Evolutionary conservation across 805 yeast genomes (phyloP).

Genomic region (Scheffersomyces stipitis): DNA sequence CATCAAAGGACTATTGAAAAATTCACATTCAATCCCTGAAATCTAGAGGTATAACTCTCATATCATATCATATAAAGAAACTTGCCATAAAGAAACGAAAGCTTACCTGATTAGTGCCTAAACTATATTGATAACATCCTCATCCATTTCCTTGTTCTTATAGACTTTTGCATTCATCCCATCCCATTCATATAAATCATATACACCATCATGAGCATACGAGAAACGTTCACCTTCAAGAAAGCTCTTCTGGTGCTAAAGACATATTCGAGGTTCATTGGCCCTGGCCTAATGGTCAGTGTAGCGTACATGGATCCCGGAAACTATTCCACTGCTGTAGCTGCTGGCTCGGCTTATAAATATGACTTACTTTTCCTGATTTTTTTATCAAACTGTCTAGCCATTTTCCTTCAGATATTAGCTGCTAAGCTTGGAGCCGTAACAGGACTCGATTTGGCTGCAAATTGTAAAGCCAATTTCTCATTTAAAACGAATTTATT

Average conservation of each 20-base stretch:
- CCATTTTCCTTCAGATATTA: slow-evolving; percentile 80
- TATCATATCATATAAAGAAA: too few species aligned
- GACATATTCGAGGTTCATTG: slow-evolving; percentile 69
- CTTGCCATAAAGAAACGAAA: too few species aligned
- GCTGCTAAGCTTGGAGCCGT: slow-evolving; percentile 91
- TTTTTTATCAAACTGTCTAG: slow-evolving; percentile 77
- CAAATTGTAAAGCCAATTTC: slow-evolving; percentile 75
- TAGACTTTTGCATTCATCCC: too few species aligned
- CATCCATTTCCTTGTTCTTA: too few species aligned
- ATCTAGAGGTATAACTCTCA: too few species aligned
- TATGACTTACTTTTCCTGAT: slow-evolving; percentile 78
- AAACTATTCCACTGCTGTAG: slow-evolving; percentile 91
- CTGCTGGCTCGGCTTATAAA: slow-evolving; percentile 86
- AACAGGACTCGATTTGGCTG: slow-evolving; percentile 90
- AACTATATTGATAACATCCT: too few species aligned
- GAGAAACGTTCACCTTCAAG: neutral
- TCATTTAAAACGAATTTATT: slow-evolving; percentile 58
- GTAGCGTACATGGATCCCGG: slow-evolving; percentile 99
- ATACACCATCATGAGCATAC: neutral
- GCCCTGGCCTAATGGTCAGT: slow-evolving; percentile 93
- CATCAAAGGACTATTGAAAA: too few species aligned
- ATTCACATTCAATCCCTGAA: too few species aligned
- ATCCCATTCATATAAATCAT: neutral
- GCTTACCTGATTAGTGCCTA: too few species aligned
- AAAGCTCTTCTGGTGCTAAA: slow-evolving; percentile 14